Percentiles rank a stretch among this genome's conserved stretches.
These are phyloP conservation scores for Backusella luteola DNA, from an alignment of 192 early-diverging fungal species.

Conservation along the genomic window DNA sequence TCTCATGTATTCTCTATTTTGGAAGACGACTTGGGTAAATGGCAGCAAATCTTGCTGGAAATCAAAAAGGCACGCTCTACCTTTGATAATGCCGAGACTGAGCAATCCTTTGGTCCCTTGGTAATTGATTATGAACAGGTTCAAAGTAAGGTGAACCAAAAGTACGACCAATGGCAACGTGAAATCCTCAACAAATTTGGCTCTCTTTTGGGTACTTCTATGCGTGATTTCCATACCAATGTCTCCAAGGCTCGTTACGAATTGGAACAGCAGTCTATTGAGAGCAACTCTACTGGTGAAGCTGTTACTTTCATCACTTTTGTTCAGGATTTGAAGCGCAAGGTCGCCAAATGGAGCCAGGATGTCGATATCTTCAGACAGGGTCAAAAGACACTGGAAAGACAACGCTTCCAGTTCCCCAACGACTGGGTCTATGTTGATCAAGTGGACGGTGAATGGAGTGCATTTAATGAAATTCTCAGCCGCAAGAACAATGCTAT, in stretches of 20 bases:
- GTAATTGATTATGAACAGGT: constrained; percentile 97
- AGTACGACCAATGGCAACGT: constrained; percentile 97
- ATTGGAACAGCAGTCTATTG: constrained; percentile 86
- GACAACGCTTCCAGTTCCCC: constrained; percentile 94
- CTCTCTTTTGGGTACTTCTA: constrained; percentile 69
- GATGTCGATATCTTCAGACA: constrained; percentile 88
- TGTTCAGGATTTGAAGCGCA: constrained; percentile 91
- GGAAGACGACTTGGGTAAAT: constrained; percentile 84
- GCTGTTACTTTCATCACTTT: constrained; percentile 94
- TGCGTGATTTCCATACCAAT: constrained; percentile 75
- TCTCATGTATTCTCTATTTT: constrained; percentile 79
- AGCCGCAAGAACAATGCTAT: constrained; percentile 87
- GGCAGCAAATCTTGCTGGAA: constrained; percentile 93
- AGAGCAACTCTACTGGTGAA: constrained; percentile 83
- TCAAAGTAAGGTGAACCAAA: constrained; percentile 96
- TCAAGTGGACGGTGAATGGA: constrained; percentile 97
- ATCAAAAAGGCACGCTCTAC: constrained; percentile 92
- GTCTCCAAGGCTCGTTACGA: constrained; percentile 79
- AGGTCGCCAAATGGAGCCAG: constrained; percentile 70
- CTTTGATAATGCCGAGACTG: constrained; percentile 95
- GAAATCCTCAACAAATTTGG: constrained; percentile 95
- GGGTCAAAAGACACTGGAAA: constrained; percentile 90
- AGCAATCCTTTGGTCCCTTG: constrained; percentile 80
- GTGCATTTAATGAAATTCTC: constrained; percentile 93
- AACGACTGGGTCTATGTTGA: constrained; percentile 93